phyloP scores from a whole-genome alignment of 257 asterid species.

The Eucommia ulmoides region DNA sequence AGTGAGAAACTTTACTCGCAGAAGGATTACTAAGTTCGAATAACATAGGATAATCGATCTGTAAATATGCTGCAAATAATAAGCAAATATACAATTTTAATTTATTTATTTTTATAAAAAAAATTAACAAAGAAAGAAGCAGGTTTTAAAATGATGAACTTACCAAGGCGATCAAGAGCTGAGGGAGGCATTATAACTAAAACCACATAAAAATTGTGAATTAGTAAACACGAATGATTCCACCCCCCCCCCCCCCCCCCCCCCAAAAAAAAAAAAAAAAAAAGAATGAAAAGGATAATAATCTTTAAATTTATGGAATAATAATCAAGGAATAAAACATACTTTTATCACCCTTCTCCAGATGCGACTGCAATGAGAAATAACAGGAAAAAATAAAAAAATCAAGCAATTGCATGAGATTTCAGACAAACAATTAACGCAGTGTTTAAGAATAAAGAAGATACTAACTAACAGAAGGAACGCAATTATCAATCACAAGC shows the following conservation, averaged over 20 bases:
- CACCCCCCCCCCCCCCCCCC: no score
- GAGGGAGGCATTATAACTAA: constrained; percentile 99
- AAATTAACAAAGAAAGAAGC: constrained; percentile 2
- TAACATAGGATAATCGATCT: constrained; percentile 93
- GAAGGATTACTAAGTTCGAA: constrained; percentile 82
- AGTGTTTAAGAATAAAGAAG: background rate
- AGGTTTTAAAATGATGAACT: constrained; percentile 16
- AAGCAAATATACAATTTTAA: no score
- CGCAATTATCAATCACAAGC: no score
- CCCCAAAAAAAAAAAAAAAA: no score
- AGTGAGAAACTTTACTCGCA: constrained; percentile 69
- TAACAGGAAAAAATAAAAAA: constrained; percentile 11
- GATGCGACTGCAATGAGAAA: constrained; percentile 62
- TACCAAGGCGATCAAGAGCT: constrained; percentile 94
- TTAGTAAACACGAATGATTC: constrained; percentile 2
- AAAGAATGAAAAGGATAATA: no score
- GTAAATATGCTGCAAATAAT: constrained; percentile 81
- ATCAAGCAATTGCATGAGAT: background rate
- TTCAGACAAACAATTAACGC: background rate
- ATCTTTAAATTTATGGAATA: constrained; percentile 2
- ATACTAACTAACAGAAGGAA: no score
- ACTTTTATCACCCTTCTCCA: constrained; percentile 97
- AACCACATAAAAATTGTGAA: background rate
- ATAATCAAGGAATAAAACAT: constrained; percentile 7
- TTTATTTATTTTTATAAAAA: no score